Base-by-base conservation (phyloP, 257 asterid species). In the Solanum phureja region DNA sequence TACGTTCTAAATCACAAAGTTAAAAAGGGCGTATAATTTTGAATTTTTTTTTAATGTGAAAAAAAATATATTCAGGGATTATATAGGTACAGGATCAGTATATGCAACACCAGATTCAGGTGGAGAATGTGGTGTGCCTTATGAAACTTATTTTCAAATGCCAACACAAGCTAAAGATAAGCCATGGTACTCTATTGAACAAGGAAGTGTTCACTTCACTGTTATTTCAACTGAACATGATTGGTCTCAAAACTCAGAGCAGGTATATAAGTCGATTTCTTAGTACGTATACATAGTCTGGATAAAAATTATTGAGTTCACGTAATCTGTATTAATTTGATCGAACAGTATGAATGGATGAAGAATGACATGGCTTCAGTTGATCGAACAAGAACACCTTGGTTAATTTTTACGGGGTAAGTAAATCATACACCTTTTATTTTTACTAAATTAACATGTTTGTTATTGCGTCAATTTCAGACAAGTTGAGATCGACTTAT, bases 101-200 rank as follows among this genome's bases (percentile, higher is more conserved):
- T 96, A 96, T 40, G 2, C 3, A 8, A 90, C 93, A 44, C 92
- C 98, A 24, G 98, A 96, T 81, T 96, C 99, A 0, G 99, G 99
- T 3, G 98, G 99, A 19, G 99, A 96, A 89, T 96, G 99, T 89
- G 99, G 98, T 21, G 92, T 96, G 34, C 95, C 99, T 24, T 96
- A 96, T 31, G 98, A 96, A 93, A 91, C 96, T 7, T 96, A 96
- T 76, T 96, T 96, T 87, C 99, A 93, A 2, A 95, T 95, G 99
- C 99, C 99, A 71, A 92, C 98, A 1, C 74, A 83, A 6, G 94
- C 85, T 12, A 89, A 91, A 88, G 99, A 96, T 87, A 95, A 93
- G 91, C 99, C 99, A 10, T 96, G 99, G 99, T 96, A 94, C 66
- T 95, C 99, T 2, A 93, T 95, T 19, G 98, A 96, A 27, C 98